A percentile compares a stretch with the other conserved stretches of the same genome.
These are phyloP conservation scores for Thalassiosira delicatula DNA, from an alignment of 352 stramenopile genomes.

Conservation along the genomic window DNA sequence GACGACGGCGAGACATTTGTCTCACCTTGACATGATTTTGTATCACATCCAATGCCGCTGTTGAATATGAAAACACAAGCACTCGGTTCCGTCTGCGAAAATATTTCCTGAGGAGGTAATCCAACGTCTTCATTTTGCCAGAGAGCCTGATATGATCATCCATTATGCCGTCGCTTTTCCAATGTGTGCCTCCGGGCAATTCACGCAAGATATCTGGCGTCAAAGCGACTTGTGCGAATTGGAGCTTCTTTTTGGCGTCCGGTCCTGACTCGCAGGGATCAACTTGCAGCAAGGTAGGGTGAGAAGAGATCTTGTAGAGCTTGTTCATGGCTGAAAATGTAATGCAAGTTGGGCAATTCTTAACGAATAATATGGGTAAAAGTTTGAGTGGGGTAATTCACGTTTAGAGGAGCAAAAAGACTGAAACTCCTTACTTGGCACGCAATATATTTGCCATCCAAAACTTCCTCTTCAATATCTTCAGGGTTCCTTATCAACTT, in stretches of 20 bases:
- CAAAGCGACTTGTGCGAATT: constrained; percentile 79
- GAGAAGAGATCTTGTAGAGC: constrained; percentile 79
- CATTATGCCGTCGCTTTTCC: constrained; percentile 76
- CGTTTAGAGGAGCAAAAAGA: too few relatives aligned
- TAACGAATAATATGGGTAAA: not conserved
- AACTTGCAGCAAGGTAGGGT: constrained; percentile 80
- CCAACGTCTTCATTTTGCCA: too few relatives aligned
- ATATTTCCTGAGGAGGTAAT: too few relatives aligned
- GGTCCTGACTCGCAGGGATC: constrained; percentile 46
- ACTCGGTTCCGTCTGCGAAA: too few relatives aligned
- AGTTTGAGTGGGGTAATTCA: too few relatives aligned
- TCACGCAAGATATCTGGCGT: constrained; percentile 65
- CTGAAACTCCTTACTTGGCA: constrained; percentile 31
- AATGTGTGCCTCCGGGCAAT: constrained; percentile 70
- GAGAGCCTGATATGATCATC: constrained; percentile 78
- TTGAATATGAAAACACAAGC: too few relatives aligned
- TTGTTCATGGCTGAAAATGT: constrained; percentile 68
- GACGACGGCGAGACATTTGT: too few relatives aligned
- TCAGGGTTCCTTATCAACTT: constrained; percentile 49
- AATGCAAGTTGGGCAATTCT: constrained; percentile 74
- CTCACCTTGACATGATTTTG: too few relatives aligned
- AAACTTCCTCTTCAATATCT: constrained; percentile 34
- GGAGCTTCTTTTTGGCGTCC: constrained; percentile 64
- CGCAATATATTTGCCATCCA: constrained; percentile 54
- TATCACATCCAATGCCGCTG: too few relatives aligned